Evolutionary conservation across 768 basidiomycete genomes (phyloP), one percentile per base, ranked within the genome.

Genomic region (Cystobasidium onofrii): DNA sequence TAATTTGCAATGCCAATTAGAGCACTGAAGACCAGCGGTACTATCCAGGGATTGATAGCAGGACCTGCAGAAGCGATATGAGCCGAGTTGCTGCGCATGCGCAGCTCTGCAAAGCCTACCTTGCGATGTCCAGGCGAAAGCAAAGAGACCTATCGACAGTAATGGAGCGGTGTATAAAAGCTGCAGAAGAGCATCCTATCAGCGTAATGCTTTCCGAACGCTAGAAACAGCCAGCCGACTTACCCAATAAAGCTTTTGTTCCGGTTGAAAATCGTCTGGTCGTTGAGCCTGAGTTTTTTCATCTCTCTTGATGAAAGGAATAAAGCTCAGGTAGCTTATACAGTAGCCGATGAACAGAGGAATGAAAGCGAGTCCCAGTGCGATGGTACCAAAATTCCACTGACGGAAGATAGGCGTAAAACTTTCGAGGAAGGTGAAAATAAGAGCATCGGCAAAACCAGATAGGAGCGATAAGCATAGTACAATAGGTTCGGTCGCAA

Each of bases 341-440:
- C 79, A 52, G 65, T 81, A 81, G 6, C 78, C 80, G 36, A 81
- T 75, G 13, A 73, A 76, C 34, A 81, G 69, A 72, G 79, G 76
- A 57, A 80, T 61, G 66, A 81, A 81, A n/a, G 78, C 73, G 2
- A 78, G 43, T 25, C 78, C 80, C 54, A 75, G 75, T 25, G 74
- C 64, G 61, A 77, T 73, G 2, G 74, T 76, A 3, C 75, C 74
- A 74, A 81, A 81, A 27, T 73, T 75, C 77, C 77, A 80, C 57
- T 80, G 78, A 29, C 73, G 25, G 73, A 76, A 80, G 27, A 81
- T 79, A 1, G 78, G 78, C 0, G 64, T 54, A 74, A 76, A 79
- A 9, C 77, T 77, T 57, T 81, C 77, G 20, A 81, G 65, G 76
- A 80, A 80, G 41, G 77, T 80, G 76, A 81, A 81, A 75, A 81